Evolutionary conservation across 176 grass and related monocot genomes (phyloP).

Genomic region (Oryza australiensis): DNA sequence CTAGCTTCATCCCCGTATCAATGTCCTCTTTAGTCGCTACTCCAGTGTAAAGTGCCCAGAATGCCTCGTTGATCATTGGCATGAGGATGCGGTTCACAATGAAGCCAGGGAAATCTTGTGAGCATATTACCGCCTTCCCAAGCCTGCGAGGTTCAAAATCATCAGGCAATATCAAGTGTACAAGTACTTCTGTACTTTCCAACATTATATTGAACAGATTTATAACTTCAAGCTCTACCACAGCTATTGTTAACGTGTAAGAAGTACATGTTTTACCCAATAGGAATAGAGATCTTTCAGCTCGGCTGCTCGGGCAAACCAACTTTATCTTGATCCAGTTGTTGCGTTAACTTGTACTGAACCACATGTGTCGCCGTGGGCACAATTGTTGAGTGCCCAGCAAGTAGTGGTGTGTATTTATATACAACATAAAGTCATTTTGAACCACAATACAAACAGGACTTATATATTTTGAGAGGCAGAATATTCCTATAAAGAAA

Average conservation of each 20-base stretch:
- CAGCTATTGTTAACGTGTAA: neutral
- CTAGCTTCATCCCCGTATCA: constrained; percentile 90
- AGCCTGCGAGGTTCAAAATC: constrained; percentile 46
- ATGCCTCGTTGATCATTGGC: constrained; percentile 97
- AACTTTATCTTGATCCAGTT: neutral
- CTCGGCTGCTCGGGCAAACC: neutral
- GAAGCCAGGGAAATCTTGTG: constrained; percentile 87
- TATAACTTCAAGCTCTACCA: neutral
- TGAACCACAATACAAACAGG: neutral
- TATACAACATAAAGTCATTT: neutral
- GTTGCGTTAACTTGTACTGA: neutral
- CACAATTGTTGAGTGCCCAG: neutral
- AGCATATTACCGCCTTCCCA: constrained; percentile 87
- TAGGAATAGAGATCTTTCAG: neutral
- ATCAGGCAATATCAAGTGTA: constrained; percentile 11
- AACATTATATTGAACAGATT: neutral
- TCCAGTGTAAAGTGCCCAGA: constrained; percentile 74
- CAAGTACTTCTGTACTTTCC: neutral
- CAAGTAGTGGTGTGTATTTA: neutral
- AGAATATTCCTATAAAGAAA: neutral
- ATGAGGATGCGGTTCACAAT: constrained; percentile 95
- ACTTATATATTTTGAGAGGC: neutral
- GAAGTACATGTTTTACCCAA: neutral
- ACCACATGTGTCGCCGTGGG: neutral
- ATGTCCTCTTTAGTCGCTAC: constrained; percentile 96